Evolutionary conservation across 176 grass and related monocot species (phyloP).

Genomic region (Avena atlantica): DNA sequence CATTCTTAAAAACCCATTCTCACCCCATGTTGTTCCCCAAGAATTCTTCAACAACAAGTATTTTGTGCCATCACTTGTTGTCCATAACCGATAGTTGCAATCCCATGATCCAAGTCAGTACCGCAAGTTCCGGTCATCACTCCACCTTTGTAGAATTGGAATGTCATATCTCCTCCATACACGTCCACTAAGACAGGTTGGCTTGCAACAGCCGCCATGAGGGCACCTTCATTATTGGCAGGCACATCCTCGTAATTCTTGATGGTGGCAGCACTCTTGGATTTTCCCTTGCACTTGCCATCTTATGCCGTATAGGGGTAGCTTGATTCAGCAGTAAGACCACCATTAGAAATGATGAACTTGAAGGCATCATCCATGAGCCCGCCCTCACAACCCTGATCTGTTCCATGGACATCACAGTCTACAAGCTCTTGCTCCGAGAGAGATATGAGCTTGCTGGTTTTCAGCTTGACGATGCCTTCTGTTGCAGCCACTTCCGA

Average conservation of each 20-base stretch:
- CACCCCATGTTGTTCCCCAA: background rate
- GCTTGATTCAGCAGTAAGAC: background rate
- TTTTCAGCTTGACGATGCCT: background rate
- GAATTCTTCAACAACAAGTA: background rate
- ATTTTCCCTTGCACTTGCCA: background rate
- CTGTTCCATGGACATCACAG: background rate
- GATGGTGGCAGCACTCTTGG: background rate
- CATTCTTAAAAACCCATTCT: background rate
- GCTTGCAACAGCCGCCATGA: background rate
- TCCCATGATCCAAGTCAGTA: background rate
- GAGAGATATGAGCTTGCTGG: background rate
- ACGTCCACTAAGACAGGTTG: background rate
- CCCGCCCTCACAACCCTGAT: background rate
- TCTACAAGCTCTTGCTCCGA: background rate
- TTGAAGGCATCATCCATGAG: constrained; percentile 1
- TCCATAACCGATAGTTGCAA: background rate
- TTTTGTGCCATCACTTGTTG: background rate
- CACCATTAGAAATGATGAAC: background rate
- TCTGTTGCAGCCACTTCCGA: background rate
- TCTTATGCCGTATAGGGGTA: background rate
- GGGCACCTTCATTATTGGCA: background rate
- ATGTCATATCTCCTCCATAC: background rate
- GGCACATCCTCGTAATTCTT: constrained; percentile 1
- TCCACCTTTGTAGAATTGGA: constrained; percentile 2
- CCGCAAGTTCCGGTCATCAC: background rate